phyloP scores from a whole-genome alignment of 2,329 filamentous ascomycete species.

The Colletotrichum higginsianum region DNA sequence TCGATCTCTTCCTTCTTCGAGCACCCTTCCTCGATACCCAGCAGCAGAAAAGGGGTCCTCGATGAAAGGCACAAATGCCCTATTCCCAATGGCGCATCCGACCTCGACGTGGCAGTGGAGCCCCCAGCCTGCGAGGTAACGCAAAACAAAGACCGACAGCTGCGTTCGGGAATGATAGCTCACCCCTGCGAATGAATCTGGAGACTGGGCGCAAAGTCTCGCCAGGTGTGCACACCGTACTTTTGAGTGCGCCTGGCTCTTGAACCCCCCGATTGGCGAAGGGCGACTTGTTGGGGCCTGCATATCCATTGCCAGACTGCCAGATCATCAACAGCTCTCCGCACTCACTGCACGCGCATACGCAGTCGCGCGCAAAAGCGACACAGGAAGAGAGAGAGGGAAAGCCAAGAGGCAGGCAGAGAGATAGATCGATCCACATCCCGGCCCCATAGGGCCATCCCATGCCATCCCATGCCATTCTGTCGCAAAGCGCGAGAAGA shows the following conservation, averaged over 20 bases:
- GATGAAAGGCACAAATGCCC: constrained; percentile 9
- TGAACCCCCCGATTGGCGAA: constrained; percentile 42
- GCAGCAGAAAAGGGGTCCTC: constrained; percentile 24
- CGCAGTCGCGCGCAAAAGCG: not conserved
- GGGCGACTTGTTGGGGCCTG: constrained; percentile 38
- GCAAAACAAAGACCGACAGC: constrained; percentile 39
- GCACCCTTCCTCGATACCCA: constrained; percentile 1
- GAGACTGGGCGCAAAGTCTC: constrained; percentile 40
- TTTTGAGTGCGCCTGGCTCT: constrained; percentile 30
- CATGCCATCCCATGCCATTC: constrained; percentile 23
- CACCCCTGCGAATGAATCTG: constrained; percentile 36
- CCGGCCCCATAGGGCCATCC: constrained; percentile 14
- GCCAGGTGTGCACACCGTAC: constrained; percentile 42
- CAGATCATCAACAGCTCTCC: constrained; percentile 34
- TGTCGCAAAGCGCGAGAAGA: constrained; percentile 31
- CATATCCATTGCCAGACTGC: constrained; percentile 39
- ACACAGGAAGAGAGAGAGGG: not conserved
- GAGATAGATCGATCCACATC: constrained; percentile 29
- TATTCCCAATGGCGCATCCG: constrained; percentile 12
- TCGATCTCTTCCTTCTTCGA: constrained; percentile 1
- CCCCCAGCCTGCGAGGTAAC: constrained; percentile 35
- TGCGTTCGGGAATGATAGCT: constrained; percentile 37
- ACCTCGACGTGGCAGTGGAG: constrained; percentile 42
- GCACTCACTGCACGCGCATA: constrained; percentile 28
- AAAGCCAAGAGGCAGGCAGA: constrained; percentile 20